Base-by-base conservation (phyloP, 495 filamentous ascomycete genomes). In the Tuber brumale region DNA sequence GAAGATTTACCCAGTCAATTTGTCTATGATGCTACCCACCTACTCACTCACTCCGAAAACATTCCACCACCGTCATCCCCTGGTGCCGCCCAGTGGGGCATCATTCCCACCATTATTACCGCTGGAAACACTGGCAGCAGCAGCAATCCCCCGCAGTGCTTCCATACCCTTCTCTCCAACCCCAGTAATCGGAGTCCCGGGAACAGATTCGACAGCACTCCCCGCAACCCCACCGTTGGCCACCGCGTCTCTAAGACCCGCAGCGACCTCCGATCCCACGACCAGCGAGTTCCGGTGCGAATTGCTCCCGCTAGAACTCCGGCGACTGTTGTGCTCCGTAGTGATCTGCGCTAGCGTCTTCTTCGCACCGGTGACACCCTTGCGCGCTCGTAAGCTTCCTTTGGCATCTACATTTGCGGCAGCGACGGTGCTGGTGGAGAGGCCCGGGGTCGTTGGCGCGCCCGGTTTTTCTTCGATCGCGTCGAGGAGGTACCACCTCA, bases 401-500 rank as follows among this genome's bases (percentile, higher is more conserved):
- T 90, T 91, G 1, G 93, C 95, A 83, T 95, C 94, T 51, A 97
- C 92, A 72, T 91, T 89, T 71, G 93, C 92, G n/a, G 91, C 91
- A 14, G 93, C 93, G 31, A 97, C 95, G 2, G 95, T 97, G 80
- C 90, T 93, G 83, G 94, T 95, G 21, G 91, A 91, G 48, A 96
- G 85, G 0, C 96, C 94, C 0, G 95, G 94, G 0, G 94, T 98
- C 19, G 90, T 90, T 3, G 95, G 95, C 4, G 95, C 96, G n/a
- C 95, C 95, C 10, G 92, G 89, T 83, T 97, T 97, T 83, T 98
- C 95, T 81, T 99, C 95, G 3, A 88, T 87, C 0, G 95, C 95
- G 82, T 99, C 95, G 16, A 98, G 88, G 3, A 98, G 88, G 81
- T 97, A 98, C 95, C 95, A 99, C 43, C 95, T 89, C 27, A 99